These are phyloP conservation scores for Carex littledalei DNA, from an alignment of 176 grass and related monocot genomes.

Conservation along the genomic window DNA sequence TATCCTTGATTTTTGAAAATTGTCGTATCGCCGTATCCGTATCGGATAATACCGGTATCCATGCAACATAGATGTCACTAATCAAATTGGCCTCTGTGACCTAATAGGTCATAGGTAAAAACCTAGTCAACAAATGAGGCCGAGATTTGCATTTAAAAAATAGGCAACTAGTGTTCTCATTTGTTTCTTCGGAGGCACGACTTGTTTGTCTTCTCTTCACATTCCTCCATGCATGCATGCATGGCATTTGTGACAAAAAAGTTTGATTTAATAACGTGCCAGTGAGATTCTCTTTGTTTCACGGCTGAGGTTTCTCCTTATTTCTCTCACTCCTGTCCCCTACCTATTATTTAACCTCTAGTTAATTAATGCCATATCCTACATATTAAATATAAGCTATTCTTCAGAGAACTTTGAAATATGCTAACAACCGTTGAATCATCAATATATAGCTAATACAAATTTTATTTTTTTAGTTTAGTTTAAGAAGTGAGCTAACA, in stretches of 20 bases:
- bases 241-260: background rate
- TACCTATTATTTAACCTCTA: too few relatives aligned
- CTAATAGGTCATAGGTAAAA: background rate
- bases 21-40: too few relatives aligned
- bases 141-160: conserved; percentile 10
- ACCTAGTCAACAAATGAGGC: conserved; percentile 34
- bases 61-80: too few relatives aligned
- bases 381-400: background rate
- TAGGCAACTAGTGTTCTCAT: conserved; percentile 21
- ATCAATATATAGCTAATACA: too few relatives aligned
- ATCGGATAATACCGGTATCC: too few relatives aligned
- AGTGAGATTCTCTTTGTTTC: conserved; percentile 30
- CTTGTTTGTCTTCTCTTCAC: conserved; percentile 26
- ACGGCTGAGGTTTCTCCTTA: conserved; percentile 18
- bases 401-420: background rate
- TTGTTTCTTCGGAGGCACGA: conserved; percentile 26
- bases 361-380: background rate
- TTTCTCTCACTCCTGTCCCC: background rate
- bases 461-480: too few relatives aligned
- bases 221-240: conserved; percentile 24
- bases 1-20: too few relatives aligned
- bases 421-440: background rate
- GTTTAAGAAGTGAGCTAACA: too few relatives aligned
- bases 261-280: conserved; percentile 17
- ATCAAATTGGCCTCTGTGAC: background rate